phyloP scores from a whole-genome alignment of 208 protist genomes.

The Leishmania major region DNA sequence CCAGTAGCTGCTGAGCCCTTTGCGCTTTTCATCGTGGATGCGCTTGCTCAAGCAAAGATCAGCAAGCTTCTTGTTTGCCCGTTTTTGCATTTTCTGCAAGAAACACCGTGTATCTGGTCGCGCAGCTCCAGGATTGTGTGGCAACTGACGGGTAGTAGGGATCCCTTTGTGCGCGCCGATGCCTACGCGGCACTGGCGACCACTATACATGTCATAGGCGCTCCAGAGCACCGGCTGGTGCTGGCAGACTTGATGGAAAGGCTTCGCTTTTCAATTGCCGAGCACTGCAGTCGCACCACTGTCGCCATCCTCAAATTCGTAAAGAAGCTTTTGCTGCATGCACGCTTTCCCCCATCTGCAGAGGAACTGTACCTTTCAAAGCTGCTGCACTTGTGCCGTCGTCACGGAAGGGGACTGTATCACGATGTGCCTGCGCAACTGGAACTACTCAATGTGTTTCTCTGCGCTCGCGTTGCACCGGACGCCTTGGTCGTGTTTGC shows the following conservation, averaged over 20 bases:
- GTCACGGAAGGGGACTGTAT: slow-evolving; percentile 16
- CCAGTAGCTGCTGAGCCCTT: not conserved
- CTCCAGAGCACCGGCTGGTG: slow-evolving; percentile 7
- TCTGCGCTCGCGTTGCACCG: not conserved
- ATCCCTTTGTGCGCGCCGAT: slow-evolving; percentile 37
- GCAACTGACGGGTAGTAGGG: slow-evolving; percentile 6
- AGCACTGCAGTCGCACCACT: slow-evolving; percentile 23
- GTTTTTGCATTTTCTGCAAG: slow-evolving; percentile 32
- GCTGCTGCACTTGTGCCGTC: slow-evolving; percentile 23
- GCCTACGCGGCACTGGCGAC: slow-evolving; percentile 14
- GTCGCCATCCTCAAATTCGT: slow-evolving; percentile 27
- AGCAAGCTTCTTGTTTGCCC: slow-evolving; percentile 27
- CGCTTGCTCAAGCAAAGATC: slow-evolving; percentile 1
- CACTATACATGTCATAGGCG: not conserved
- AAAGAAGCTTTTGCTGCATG: not conserved
- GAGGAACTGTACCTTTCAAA: slow-evolving; percentile 13
- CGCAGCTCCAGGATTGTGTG: not conserved
- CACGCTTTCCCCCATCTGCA: slow-evolving; percentile 2
- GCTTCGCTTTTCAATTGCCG: slow-evolving; percentile 11
- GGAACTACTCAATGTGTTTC: slow-evolving; percentile 19
- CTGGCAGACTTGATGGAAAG: slow-evolving; percentile 20
- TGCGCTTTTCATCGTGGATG: not conserved
- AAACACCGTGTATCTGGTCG: slow-evolving; percentile 11
- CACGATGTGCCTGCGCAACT: slow-evolving; percentile 18
- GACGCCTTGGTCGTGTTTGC: slow-evolving; percentile 1